These are phyloP conservation scores for Trichoderma guizhouense DNA, from an alignment of 2,329 filamentous ascomycete genomes.

Conservation along the genomic window DNA sequence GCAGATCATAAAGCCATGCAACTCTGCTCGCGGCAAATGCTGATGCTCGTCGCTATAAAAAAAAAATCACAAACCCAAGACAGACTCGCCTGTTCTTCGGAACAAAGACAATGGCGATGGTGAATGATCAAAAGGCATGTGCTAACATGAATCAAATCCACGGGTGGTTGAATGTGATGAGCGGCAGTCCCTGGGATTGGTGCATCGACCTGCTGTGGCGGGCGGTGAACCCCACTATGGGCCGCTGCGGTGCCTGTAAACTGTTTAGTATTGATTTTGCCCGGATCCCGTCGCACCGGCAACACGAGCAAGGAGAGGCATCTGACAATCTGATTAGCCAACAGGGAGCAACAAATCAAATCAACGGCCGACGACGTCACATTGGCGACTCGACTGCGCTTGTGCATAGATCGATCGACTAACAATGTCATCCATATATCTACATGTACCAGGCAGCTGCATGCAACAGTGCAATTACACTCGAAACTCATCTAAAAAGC, in stretches of 20 bases:
- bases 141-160: neutral
- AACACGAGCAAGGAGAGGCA: neutral
- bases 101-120: neutral
- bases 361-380: neutral
- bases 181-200: neutral
- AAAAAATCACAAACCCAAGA: neutral
- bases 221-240: slow-evolving; percentile 24
- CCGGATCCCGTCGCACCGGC: slow-evolving; percentile 7
- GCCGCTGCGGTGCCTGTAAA: neutral
- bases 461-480: neutral
- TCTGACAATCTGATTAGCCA: neutral
- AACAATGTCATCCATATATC: no score
- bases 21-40: neutral
- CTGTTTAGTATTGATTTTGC: neutral
- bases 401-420: neutral
- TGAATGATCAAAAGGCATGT: neutral
- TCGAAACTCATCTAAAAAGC: neutral
- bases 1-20: slow-evolving; percentile 7
- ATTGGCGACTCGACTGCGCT: neutral
- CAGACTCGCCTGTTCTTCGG: neutral
- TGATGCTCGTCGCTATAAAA: neutral
- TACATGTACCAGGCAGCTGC: neutral
- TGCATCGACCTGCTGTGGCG: slow-evolving; percentile 10
- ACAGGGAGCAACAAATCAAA: neutral
- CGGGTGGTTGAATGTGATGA: neutral